Percentiles rank a stretch among this genome's conserved stretches.
phyloP scores from a whole-genome alignment of 495 filamentous ascomycete species.

The Hypoxylon subgilvum region DNA sequence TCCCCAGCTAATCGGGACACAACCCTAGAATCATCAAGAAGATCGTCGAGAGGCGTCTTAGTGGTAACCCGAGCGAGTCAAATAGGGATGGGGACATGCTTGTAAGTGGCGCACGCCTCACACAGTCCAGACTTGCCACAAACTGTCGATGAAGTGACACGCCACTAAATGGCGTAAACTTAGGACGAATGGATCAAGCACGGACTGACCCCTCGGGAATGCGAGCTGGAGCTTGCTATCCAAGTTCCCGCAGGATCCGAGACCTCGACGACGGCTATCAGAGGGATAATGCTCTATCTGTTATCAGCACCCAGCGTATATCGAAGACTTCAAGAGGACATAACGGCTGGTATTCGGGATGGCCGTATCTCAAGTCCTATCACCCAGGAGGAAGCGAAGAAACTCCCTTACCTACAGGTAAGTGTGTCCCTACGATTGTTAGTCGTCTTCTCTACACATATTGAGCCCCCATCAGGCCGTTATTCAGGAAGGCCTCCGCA shows the following conservation, averaged over 20 bases:
- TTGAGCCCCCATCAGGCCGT: conserved; percentile 44
- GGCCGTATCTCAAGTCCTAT: conserved; percentile 43
- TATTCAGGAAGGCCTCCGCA: conserved; percentile 58
- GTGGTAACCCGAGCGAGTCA: conserved; percentile 31
- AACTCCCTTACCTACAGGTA: conserved; percentile 50
- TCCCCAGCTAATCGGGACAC: conserved; percentile 2
- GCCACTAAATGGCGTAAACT: conserved; percentile 21
- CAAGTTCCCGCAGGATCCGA: conserved; percentile 64
- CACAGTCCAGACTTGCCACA: conserved; percentile 36
- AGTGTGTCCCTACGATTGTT: background rate
- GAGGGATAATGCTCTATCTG: conserved; percentile 59
- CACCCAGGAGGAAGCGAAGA: conserved; percentile 48
- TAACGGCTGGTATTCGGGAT: conserved; percentile 48
- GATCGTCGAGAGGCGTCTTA: conserved; percentile 45
- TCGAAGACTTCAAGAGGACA: conserved; percentile 61
- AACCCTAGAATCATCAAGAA: conserved; percentile 37
- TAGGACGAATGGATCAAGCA: conserved; percentile 45
- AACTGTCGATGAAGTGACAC: conserved; percentile 23
- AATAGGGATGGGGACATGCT: conserved; percentile 46
- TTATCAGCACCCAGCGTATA: conserved; percentile 52
- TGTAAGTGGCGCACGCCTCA: conserved; percentile 37
- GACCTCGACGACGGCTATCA: conserved; percentile 64
- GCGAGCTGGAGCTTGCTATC: conserved; percentile 41
- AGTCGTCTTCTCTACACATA: background rate
- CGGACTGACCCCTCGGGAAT: conserved; percentile 40